A percentile compares a stretch with the other conserved stretches of the same genome.
phyloP scores from a whole-genome alignment of 1,284 basidiomycete species.

The Puccinia coronata region DNA sequence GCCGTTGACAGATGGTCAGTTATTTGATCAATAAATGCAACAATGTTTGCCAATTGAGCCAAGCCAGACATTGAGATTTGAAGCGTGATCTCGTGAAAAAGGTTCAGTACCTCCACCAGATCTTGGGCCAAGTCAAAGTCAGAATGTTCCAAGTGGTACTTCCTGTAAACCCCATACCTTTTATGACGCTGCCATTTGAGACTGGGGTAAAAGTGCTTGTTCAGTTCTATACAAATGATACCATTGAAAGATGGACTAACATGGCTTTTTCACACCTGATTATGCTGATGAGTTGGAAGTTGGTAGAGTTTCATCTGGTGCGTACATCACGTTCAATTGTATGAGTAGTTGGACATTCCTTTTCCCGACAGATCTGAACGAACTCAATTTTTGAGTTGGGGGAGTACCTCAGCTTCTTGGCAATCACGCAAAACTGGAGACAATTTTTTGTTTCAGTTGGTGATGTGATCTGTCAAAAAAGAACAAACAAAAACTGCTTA shows the following conservation, averaged over 20 bases:
- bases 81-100: neutral
- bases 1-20: neutral
- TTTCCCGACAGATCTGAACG: neutral
- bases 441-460: neutral
- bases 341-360: neutral
- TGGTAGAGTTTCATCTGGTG: neutral
- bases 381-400: neutral
- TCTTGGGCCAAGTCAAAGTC: constrained; percentile 4
- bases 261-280: neutral
- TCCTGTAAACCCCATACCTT: neutral
- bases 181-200: neutral
- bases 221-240: neutral
- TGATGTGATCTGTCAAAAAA: neutral
- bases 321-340: constrained; percentile 7
- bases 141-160: neutral
- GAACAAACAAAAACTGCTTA: neutral
- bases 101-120: neutral
- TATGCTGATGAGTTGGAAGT: neutral
- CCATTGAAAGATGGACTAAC: neutral
- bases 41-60: neutral
- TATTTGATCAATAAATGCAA: neutral
- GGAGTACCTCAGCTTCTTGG: neutral
- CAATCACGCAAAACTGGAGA: neutral
- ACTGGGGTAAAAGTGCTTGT: neutral
- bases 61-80: neutral